Base-by-base conservation (phyloP, 805 yeast species). In the Zygosaccharomyces siamensis region DNA sequence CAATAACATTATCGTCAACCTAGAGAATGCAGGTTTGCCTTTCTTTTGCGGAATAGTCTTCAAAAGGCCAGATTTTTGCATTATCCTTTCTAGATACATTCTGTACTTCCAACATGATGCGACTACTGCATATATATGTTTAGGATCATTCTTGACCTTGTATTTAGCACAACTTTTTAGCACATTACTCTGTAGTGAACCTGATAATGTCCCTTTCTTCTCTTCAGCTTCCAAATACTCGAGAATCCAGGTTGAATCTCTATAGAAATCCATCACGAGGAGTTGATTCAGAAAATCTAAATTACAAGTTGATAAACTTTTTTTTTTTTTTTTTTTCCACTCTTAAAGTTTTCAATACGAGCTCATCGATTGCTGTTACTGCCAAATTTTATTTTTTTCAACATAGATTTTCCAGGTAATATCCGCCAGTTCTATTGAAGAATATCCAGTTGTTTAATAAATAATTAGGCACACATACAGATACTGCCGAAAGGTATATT, bases 61-160 rank as follows among this genome's bases (percentile, higher is more conserved):
- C 54, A 86, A 70, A n/a, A 93, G 68, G 56, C 81, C 80, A 5
- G 95, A 75, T 50, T 81, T 81, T 54, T 76, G 76, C 65, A 92
- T 77, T 37, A 92, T 75, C 31, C 74, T 74, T 42, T 72, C 69
- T 33, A 93, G 73, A 55, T 79, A 81, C 11, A 80, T 82, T 57
- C 80, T 81, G 66, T 83, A 87, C 61, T 78, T 82, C 60, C 89
- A 69, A 1, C 96, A 80, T 3, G 95, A 86, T 28, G 81, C 74
- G 21, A 89, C 89, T 24, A 92, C 70, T 0, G 97, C 99, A 71
- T 75, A 89, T 1, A 90, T 70, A 62, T 92, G 97, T 59, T 86
- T 87, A 1, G 97, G 95, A 50, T 89, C 80, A 0, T 82, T 71
- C 59, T 77, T 72, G 48, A 83, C 63, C 57, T 72, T 73, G 47